Percentiles rank a stretch among this genome's conserved stretches.
These are phyloP conservation scores for Irpex lacteus DNA, from an alignment of 1,284 basidiomycete species.

Conservation along the genomic window DNA sequence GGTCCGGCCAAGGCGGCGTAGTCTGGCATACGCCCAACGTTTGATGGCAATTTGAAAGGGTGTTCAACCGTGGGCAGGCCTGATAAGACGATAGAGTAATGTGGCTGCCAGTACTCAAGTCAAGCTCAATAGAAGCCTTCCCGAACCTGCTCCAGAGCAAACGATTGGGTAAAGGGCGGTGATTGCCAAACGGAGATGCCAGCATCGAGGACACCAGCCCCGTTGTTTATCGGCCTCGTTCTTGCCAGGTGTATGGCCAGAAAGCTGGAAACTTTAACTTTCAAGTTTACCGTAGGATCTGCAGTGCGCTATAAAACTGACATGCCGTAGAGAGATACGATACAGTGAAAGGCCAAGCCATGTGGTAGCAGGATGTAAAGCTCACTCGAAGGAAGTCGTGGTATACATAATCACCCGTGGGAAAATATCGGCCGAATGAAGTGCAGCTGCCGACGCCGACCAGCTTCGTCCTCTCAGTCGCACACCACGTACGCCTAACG, in stretches of 20 bases:
- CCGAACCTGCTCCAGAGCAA: not conserved
- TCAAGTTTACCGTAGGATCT: no score
- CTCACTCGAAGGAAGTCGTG: not conserved
- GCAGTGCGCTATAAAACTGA: no score
- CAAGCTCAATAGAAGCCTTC: not conserved
- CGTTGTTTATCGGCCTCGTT: not conserved
- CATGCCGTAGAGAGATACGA: no score
- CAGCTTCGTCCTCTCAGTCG: conserved; percentile 12
- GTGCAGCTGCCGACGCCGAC: conserved; percentile 8
- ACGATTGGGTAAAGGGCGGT: not conserved
- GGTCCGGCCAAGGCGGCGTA: not conserved
- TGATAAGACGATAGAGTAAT: not conserved
- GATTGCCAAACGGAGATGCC: not conserved
- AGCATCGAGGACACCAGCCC: not conserved
- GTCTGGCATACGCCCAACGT: not conserved
- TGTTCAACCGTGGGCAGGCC: not conserved
- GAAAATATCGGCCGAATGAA: not conserved
- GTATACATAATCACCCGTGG: not conserved
- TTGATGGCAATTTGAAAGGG: not conserved
- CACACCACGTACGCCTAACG: not conserved
- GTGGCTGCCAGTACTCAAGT: not conserved
- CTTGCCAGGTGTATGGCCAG: not conserved
- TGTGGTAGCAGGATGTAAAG: not conserved
- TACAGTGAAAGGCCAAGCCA: no score
- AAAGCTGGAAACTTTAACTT: no score